phyloP scores from a whole-genome alignment of 768 basidiomycete species.

The Boletales sp. region DNA sequence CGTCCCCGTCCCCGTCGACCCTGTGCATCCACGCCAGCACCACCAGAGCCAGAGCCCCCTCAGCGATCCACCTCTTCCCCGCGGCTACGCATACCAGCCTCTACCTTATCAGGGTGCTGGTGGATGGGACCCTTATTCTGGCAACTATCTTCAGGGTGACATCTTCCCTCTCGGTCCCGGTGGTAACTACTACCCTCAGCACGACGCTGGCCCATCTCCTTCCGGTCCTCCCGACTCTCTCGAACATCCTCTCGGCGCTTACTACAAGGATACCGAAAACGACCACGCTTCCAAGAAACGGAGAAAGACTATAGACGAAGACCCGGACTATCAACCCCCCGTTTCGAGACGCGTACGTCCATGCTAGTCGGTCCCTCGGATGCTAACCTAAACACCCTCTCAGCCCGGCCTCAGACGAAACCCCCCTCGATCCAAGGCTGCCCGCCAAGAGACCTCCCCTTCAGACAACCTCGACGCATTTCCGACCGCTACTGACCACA shows the following conservation, averaged over 20 bases:
- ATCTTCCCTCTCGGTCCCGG: slow-evolving; percentile 36
- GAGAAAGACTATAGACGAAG: slow-evolving; percentile 43
- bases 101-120: slow-evolving; percentile 36
- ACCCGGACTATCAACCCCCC: slow-evolving; percentile 54
- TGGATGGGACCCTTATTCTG: slow-evolving; percentile 38
- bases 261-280: slow-evolving; percentile 30
- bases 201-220: slow-evolving; percentile 13
- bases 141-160: slow-evolving; percentile 37
- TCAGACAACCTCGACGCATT: slow-evolving; percentile 20
- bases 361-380: background rate
- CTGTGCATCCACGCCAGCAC: slow-evolving; percentile 17
- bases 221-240: slow-evolving; percentile 17
- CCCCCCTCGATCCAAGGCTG: slow-evolving; percentile 36
- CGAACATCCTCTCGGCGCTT: slow-evolving; percentile 18
- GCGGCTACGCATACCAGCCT: slow-evolving; percentile 37
- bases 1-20: slow-evolving; percentile 15
- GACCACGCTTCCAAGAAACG: slow-evolving; percentile 45
- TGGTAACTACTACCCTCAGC: slow-evolving; percentile 35
- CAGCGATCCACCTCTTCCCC: slow-evolving; percentile 29
- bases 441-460: slow-evolving; percentile 27
- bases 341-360: slow-evolving; percentile 51
- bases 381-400: background rate
- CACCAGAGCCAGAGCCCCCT: slow-evolving; percentile 27
- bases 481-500: slow-evolving; percentile 17
- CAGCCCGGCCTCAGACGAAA: slow-evolving; percentile 44